These are phyloP conservation scores for Lolium perenne DNA, from an alignment of 176 grass and related monocot species.

Conservation along the genomic window DNA sequence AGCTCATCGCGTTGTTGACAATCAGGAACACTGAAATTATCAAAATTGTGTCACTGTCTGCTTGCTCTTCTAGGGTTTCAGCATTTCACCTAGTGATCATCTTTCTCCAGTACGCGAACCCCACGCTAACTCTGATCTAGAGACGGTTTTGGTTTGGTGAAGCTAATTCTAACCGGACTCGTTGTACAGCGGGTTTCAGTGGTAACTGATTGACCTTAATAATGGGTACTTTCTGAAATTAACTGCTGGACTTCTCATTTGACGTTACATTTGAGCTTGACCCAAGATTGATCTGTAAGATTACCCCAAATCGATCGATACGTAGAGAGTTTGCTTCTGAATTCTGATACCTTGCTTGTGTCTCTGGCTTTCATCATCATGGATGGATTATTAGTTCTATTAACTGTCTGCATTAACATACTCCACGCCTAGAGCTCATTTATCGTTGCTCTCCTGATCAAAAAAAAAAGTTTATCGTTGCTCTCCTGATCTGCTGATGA, in stretches of 20 bases:
- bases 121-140: not conserved
- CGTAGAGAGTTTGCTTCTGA: not conserved
- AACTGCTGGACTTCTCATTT: not conserved
- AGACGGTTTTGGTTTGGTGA: not conserved
- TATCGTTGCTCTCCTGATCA: no score
- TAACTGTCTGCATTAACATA: no score
- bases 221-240: not conserved
- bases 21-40: not conserved
- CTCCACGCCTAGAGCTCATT: no score
- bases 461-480: no score
- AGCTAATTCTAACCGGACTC: not conserved
- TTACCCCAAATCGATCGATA: not conserved
- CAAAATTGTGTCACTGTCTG: not conserved
- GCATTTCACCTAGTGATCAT: not conserved
- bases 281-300: not conserved
- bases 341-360: no score
- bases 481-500: no score
- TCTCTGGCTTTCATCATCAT: not conserved
- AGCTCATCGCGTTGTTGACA: slow-evolving; percentile 31
- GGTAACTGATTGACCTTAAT: not conserved
- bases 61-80: not conserved
- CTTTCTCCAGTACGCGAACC: not conserved
- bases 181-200: not conserved
- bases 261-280: not conserved
- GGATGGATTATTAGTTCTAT: no score